Conservation (phyloP, 495 filamentous ascomycete genomes). For the Aspergillus carlsbadensis region DNA sequence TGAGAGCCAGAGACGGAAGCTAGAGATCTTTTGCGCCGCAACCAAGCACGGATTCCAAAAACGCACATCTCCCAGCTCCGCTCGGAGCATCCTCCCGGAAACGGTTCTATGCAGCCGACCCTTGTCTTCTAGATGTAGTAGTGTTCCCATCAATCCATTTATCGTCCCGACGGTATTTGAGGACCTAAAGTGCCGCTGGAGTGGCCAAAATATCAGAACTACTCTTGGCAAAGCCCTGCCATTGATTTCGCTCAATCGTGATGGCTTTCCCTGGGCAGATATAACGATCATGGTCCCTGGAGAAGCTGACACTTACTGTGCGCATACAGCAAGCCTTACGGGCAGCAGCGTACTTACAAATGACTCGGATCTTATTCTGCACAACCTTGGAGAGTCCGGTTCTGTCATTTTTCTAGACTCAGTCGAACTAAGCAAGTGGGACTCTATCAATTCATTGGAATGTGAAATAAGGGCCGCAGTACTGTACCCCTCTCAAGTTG, state of each 20-base stretch:
- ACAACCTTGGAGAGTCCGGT: slow-evolving; percentile 59
- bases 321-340: slow-evolving; percentile 46
- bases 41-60: slow-evolving; percentile 6
- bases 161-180: slow-evolving; percentile 69
- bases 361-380: slow-evolving; percentile 73
- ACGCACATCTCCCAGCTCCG: neutral
- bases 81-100: slow-evolving; percentile 10
- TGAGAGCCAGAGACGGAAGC: slow-evolving; percentile 38
- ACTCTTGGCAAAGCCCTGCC: slow-evolving; percentile 6
- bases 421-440: slow-evolving; percentile 24
- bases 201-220: slow-evolving; percentile 21
- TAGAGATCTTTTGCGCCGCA: slow-evolving; percentile 34
- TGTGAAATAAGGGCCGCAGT: slow-evolving; percentile 35
- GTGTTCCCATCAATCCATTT: slow-evolving; percentile 59
- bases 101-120: slow-evolving; percentile 28
- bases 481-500: slow-evolving; percentile 36
- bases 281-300: slow-evolving; percentile 60
- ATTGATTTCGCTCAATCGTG: neutral
- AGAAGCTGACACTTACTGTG: slow-evolving; percentile 72
- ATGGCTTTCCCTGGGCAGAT: slow-evolving; percentile 44
- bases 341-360: slow-evolving; percentile 60
- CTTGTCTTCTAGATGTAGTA: slow-evolving; percentile 26
- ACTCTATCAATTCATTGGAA: slow-evolving; percentile 14
- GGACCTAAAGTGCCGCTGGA: slow-evolving; percentile 47
- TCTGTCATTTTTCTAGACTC: slow-evolving; percentile 60